A percentile compares a stretch with the other conserved stretches of the same genome.
Conservation (phyloP, 768 basidiomycete species). For the Boletellus ananiceps region DNA sequence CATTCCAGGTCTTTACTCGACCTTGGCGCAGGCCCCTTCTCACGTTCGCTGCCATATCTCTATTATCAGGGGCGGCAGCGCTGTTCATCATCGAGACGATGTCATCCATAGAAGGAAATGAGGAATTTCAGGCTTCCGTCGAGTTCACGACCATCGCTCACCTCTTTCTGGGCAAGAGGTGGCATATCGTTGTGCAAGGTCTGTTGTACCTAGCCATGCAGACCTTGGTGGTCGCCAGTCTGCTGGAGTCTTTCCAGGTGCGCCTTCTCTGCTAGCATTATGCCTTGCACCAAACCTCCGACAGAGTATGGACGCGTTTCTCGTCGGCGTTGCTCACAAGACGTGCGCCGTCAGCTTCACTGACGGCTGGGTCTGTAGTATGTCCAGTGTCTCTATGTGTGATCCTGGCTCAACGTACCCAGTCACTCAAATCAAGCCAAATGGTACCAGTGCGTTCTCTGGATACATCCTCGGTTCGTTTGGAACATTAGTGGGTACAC, state of each 20-base stretch:
- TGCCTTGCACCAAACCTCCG: not conserved
- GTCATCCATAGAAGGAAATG: conserved; percentile 26
- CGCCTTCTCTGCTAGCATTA: not conserved
- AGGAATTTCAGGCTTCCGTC: conserved; percentile 19
- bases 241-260: conserved; percentile 25
- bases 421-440: conserved; percentile 12
- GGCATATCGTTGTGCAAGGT: conserved; percentile 19
- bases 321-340: conserved; percentile 22
- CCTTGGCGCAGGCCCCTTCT: conserved; percentile 12
- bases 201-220: conserved; percentile 21
- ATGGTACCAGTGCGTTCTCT: conserved; percentile 14
- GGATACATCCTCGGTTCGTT: conserved; percentile 22
- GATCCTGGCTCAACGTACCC: not conserved
- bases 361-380: conserved; percentile 20
- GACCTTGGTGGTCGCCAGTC: conserved; percentile 20
- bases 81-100: conserved; percentile 21
- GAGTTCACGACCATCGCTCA: conserved; percentile 26
- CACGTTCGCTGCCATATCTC: conserved; percentile 13
- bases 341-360: conserved; percentile 24
- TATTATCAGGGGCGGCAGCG: conserved; percentile 18
- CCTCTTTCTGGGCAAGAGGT: conserved; percentile 23
- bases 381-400: not conserved
- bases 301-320: conserved; percentile 23
- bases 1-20: not conserved
- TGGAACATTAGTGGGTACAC: conserved; percentile 16